phyloP scores from a whole-genome alignment of 2,329 filamentous ascomycete genomes.

The Colletotrichum limetticola region DNA sequence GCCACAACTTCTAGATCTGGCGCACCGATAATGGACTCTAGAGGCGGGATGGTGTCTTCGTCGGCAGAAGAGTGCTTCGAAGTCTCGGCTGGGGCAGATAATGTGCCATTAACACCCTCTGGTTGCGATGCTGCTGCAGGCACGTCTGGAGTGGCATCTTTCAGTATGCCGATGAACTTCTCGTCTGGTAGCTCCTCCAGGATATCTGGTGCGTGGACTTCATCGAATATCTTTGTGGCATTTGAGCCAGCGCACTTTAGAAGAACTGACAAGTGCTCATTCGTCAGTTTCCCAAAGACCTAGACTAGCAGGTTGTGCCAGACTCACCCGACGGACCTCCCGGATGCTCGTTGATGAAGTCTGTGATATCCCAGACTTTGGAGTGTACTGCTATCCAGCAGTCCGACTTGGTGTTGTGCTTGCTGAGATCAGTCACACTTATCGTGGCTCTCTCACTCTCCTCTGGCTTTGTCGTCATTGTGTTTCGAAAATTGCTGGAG shows the following conservation, averaged over 20 bases:
- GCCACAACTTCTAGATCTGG: constrained; percentile 50
- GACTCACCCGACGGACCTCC: constrained; percentile 47
- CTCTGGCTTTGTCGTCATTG: constrained; percentile 7
- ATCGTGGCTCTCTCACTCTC: constrained; percentile 22
- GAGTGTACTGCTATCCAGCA: constrained; percentile 77
- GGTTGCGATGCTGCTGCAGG: constrained; percentile 53
- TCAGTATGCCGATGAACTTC: constrained; percentile 42
- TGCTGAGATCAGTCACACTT: constrained; percentile 51
- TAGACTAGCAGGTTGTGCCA: background rate
- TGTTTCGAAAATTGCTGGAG: background rate
- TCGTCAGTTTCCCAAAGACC: background rate
- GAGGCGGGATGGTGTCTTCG: constrained; percentile 52
- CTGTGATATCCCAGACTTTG: constrained; percentile 76
- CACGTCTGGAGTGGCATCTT: constrained; percentile 43
- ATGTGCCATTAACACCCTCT: constrained; percentile 51
- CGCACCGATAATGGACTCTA: constrained; percentile 46
- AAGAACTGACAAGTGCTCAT: constrained; percentile 55
- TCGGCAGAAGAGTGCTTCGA: constrained; percentile 47
- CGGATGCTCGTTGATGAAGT: constrained; percentile 63
- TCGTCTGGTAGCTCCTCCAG: constrained; percentile 40
- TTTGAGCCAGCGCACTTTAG: constrained; percentile 48
- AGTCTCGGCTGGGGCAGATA: background rate
- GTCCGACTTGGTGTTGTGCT: constrained; percentile 59
- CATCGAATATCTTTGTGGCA: constrained; percentile 47
- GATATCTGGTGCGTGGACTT: constrained; percentile 44